Conservation (phyloP, 768 basidiomycete genomes). For the Termitomyces heimii region DNA sequence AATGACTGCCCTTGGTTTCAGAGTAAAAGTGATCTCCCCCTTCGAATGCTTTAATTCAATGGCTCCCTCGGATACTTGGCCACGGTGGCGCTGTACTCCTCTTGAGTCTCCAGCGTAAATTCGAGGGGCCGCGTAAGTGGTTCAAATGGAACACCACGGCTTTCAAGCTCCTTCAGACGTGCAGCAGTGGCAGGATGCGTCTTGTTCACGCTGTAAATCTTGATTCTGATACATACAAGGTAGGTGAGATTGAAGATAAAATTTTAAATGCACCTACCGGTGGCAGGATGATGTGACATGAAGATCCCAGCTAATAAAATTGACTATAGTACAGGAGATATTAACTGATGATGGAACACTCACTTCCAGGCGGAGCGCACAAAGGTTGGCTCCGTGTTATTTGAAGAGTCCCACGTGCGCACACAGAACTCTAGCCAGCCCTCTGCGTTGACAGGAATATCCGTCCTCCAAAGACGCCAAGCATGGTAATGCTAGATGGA, state of each 20-base stretch:
- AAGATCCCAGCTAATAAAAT: constrained; percentile 35
- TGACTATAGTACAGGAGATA: background rate
- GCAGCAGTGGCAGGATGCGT: constrained; percentile 33
- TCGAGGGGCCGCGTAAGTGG: constrained; percentile 36
- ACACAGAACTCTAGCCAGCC: constrained; percentile 54
- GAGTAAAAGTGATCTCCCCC: no score
- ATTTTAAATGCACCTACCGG: constrained; percentile 10
- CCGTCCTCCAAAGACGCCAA: constrained; percentile 48
- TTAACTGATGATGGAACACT: constrained; percentile 11
- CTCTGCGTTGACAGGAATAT: constrained; percentile 46
- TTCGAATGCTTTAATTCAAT: constrained; percentile 13
- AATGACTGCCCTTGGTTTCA: background rate
- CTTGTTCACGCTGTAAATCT: constrained; percentile 46
- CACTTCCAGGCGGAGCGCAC: constrained; percentile 53
- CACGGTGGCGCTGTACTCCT: constrained; percentile 23
- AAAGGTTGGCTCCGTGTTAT: constrained; percentile 51
- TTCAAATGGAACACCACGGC: constrained; percentile 30
- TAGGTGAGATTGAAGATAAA: background rate
- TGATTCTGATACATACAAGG: constrained; percentile 28
- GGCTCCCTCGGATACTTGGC: constrained; percentile 27
- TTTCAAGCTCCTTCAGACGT: constrained; percentile 34
- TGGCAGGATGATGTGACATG: constrained; percentile 51
- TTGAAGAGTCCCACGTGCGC: constrained; percentile 52
- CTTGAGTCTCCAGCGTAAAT: constrained; percentile 25
- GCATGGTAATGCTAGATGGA: constrained; percentile 41